Base-by-base conservation (phyloP, 2,329 filamentous ascomycete species). In the Didymosphaeria variabile region DNA sequence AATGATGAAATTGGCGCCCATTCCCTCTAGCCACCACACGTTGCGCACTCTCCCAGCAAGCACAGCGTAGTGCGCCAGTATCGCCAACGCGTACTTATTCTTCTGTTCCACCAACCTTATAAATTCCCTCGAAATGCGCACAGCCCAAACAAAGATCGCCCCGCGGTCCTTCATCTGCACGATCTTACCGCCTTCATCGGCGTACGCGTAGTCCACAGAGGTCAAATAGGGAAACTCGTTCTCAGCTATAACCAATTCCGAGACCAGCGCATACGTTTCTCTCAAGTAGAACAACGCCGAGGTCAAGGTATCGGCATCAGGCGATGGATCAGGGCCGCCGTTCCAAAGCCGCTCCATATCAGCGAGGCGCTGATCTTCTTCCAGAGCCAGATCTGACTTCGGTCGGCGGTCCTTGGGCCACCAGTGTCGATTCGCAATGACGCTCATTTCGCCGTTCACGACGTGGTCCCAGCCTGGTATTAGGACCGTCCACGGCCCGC, bases 61-160 rank as follows among this genome's bases (percentile, higher is more conserved):
- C 5, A 79, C 69, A 19, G 77, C 78, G 56, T 75, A 80, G 56
- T 80, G 72, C 10, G 77, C 78, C 10, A 80, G 60, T 19, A 80
- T 71, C 29, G 79, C 72, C 15, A 80, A 60, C 1, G 77, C 77
- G 19, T 75, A 68, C 1, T 63, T 58, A 32, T 78, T 71, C 54
- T 72, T 73, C 42, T 66, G 57, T 34, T 74, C 72, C 26, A 79
- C 58, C 17, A 76, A 60, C 17, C 64, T 56, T 2, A 77, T 69
- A 34, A 75, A 77, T 13, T 74, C 69, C 12, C 70, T 67, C 13
- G 70, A 69, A 10, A 77, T 69, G 1, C 63, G 60, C 2, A 70
- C 60, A 0, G 69, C 67, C 75, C 75, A 78, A 5, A 74, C 67
- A 29, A 77, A 76, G 2, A 78, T 73, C 2, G 74, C 71, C 8